Evolutionary conservation across 345 rosid genomes (phyloP).

Genomic region (Erysimum cheiranthoides): DNA sequence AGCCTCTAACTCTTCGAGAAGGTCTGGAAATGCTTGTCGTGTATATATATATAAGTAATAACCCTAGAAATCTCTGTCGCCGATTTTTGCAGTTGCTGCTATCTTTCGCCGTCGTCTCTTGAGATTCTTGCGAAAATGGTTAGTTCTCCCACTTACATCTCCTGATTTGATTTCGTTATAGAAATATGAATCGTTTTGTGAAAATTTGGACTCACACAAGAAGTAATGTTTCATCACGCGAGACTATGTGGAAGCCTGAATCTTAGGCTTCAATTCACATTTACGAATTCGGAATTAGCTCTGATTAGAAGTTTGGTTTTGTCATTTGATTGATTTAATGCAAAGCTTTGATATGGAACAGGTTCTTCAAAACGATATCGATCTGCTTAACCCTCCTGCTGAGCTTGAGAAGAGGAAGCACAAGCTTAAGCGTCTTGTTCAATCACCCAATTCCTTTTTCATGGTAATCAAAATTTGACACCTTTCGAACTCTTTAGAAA

Average conservation of each 20-base stretch:
- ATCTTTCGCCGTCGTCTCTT: constrained; percentile 35
- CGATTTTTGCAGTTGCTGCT: too few species aligned
- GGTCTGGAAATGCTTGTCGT: too few species aligned
- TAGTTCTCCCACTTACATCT: constrained; percentile 2
- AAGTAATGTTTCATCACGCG: neutral
- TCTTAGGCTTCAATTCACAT: neutral
- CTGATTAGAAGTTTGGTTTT: neutral
- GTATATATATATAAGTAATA: too few species aligned
- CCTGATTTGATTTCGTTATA: neutral
- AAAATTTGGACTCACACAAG: neutral
- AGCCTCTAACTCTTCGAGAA: too few species aligned
- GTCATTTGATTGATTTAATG: neutral
- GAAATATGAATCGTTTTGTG: neutral
- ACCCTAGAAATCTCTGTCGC: too few species aligned
- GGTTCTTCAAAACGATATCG: constrained; percentile 78
- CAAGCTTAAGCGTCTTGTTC: constrained; percentile 84
- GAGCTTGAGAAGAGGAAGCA: constrained; percentile 87
- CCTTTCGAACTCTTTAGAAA: neutral
- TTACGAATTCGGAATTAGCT: neutral
- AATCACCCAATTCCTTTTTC: constrained; percentile 75
- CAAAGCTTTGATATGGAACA: constrained; percentile 16
- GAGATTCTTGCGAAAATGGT: constrained; percentile 43
- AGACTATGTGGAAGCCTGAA: neutral
- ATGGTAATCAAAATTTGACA: constrained; percentile 50
- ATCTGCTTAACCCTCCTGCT: constrained; percentile 73